These are phyloP conservation scores for Sarocladium kiliense DNA, from an alignment of 2,329 filamentous ascomycete species.

Conservation along the genomic window DNA sequence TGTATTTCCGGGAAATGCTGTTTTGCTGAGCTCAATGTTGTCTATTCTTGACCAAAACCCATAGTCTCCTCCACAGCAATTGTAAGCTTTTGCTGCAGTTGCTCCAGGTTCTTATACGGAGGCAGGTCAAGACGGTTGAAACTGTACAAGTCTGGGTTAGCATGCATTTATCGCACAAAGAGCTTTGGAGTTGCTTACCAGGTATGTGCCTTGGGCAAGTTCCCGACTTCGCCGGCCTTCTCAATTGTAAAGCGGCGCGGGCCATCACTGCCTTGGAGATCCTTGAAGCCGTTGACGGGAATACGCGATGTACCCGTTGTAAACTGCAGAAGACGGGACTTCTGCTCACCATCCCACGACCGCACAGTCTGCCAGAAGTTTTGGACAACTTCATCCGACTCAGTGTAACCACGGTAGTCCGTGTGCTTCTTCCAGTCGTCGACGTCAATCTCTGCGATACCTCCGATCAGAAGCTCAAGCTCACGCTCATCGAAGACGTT, in stretches of 20 bases:
- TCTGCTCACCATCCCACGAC: slow-evolving; percentile 97
- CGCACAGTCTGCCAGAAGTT: slow-evolving; percentile 99
- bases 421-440: slow-evolving; percentile 99
- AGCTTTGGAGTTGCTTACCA: slow-evolving; percentile 59
- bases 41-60: slow-evolving; percentile 95
- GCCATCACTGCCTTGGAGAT: slow-evolving; percentile 93
- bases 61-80: slow-evolving; percentile 98
- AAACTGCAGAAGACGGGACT: slow-evolving; percentile 92
- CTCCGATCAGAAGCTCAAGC: slow-evolving; percentile 90
- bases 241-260: slow-evolving; percentile 96
- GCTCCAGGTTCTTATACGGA: slow-evolving; percentile 84
- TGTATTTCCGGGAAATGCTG: not conserved
- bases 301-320: slow-evolving; percentile 97
- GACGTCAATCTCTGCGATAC: slow-evolving; percentile 99
- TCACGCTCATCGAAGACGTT: slow-evolving; percentile 99
- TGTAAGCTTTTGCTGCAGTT: slow-evolving; percentile 81
- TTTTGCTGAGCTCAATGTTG: not conserved
- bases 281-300: slow-evolving; percentile 98
- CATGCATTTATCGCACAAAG: slow-evolving; percentile 10
- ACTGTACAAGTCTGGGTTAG: slow-evolving; percentile 41
- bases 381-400: slow-evolving; percentile 93
- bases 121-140: slow-evolving; percentile 97
- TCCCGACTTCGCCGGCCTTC: slow-evolving; percentile 86
- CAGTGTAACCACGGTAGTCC: slow-evolving; percentile 96
- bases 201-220: slow-evolving; percentile 94